Base-by-base conservation (phyloP, 179 eudicot genomes). In the Patellifolia procumbens region DNA sequence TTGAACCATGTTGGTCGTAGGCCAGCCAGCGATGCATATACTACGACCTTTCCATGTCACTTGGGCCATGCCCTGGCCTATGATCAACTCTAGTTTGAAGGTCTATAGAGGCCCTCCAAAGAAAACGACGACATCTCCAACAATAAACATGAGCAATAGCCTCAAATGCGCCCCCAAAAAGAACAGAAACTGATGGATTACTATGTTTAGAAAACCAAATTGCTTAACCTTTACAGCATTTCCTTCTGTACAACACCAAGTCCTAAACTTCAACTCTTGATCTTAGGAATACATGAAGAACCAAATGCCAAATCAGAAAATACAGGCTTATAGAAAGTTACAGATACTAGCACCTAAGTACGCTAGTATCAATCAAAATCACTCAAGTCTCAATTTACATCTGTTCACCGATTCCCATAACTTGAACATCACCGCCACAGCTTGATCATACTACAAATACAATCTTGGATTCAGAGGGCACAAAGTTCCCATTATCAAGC, bases 281-380 rank as follows among this genome's bases (percentile, higher is more conserved):
- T n/a, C 49, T 0, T 11, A 55, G 52, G 2, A 56, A 24, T 26
- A 39, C n/a, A 35, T n/a, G 17, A 59, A 34, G 17, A 59, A 19
- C 31, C 28, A 34, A 6, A 73, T 5, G 28, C 55, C 48, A n/a
- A 74, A 61, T 63, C 72, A 51, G 68, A 62, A 74, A 68, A 46
- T 49, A 24, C 56, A 68, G 19, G 64, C 59, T 64, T 15, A 51
- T 22, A 32, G 39, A 20, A 74, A 46, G 46, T 66, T 72, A 72
- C 80, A 81, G 67, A 76, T 29, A 56, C 48, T 65, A 76, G 28
- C 52, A 48, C 28, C 69, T 67, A 29, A 64, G 31, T 55, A 45
- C 43, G 59, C 51, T 66, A 65, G 49, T 45, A 46, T 51, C 34
- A 0, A 55, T 43, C 32, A 28, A 5, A 72, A 55, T 65, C 68